Conservation (phyloP, 2,329 filamentous ascomycete species). For the Alternaria rosae region DNA sequence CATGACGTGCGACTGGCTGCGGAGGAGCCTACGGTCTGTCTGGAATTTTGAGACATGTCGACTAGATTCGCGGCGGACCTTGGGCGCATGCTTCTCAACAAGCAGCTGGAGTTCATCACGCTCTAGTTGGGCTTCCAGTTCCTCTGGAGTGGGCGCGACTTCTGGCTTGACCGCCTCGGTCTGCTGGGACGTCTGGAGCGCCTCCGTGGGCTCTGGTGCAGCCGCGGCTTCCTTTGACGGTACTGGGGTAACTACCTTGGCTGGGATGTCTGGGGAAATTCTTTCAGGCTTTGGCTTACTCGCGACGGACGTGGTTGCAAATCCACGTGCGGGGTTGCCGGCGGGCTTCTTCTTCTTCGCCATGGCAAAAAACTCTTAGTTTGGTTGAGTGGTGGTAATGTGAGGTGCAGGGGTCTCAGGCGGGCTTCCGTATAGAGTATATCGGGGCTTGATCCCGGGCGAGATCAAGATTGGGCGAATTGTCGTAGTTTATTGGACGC, state of each 20-base stretch:
- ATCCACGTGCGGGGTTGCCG: constrained; percentile 87
- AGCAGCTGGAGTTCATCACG: constrained; percentile 87
- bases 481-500: constrained; percentile 34
- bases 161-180: constrained; percentile 36
- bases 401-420: constrained; percentile 20
- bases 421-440: constrained; percentile 44
- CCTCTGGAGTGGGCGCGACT: constrained; percentile 74
- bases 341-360: constrained; percentile 93
- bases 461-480: constrained; percentile 44
- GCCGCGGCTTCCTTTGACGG: constrained; percentile 24
- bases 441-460: constrained; percentile 45
- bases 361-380: constrained; percentile 58
- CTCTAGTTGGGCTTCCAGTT: constrained; percentile 88
- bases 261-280: constrained; percentile 25
- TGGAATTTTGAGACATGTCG: constrained; percentile 80
- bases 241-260: constrained; percentile 10
- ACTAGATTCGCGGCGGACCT: constrained; percentile 78
- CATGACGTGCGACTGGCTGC: constrained; percentile 77
- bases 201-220: constrained; percentile 7
- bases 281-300: constrained; percentile 72
- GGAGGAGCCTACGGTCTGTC: constrained; percentile 83
- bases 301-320: constrained; percentile 90
- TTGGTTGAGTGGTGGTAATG: not conserved
- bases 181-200: constrained; percentile 4
- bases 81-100: constrained; percentile 82